Evolutionary conservation across 805 yeast species (phyloP), one percentile per base, ranked within the genome.

Genomic region (Wickerhamiella shivajii): DNA sequence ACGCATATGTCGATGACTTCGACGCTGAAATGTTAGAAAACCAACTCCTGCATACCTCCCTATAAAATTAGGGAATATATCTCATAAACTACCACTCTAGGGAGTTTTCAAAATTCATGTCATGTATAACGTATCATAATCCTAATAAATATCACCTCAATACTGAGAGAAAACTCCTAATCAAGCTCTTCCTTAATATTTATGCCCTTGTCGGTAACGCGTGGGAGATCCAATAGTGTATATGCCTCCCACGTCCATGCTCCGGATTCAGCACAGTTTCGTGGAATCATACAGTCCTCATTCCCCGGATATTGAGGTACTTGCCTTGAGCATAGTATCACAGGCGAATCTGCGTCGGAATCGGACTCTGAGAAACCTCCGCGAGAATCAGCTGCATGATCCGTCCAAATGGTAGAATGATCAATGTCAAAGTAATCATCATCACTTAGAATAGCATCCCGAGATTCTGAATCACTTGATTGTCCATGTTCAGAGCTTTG

Each of bases 101-200:
- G 93, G 93, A 1, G 77, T 74, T 55, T 47, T 69, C 18, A 48
- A 67, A 2, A 60, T 85, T 0, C 65, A 65, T 36, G 28, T 63
- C 5, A 57, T 71, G 4, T 74, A 78, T 52, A 61, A 67, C 12
- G 21, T 63, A 14, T 12, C 15, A 17, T 6, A 11, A 28, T 14
- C 5, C 15, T 6, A 21, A 16, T n/a, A 22, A 6, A 2, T 19
- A 28, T 14, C 14, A 16, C 16, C 18, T n/a, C n/a, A n/a, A n/a
- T n/a, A n/a, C n/a, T n/a, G n/a, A n/a, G n/a, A n/a, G n/a, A n/a
- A n/a, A n/a, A n/a, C 26, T 7, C 18, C n/a, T 10, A 26, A 5
- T 9, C 18, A 4, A 18, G 25, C 26, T 32, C 30, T 14, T 16
- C 20, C 17, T 32, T 26, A 2, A 25, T 20, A 14, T 4, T n/a